phyloP scores from a whole-genome alignment of 2,329 filamentous ascomycete genomes.

The Cucurbitaria berberidis region DNA sequence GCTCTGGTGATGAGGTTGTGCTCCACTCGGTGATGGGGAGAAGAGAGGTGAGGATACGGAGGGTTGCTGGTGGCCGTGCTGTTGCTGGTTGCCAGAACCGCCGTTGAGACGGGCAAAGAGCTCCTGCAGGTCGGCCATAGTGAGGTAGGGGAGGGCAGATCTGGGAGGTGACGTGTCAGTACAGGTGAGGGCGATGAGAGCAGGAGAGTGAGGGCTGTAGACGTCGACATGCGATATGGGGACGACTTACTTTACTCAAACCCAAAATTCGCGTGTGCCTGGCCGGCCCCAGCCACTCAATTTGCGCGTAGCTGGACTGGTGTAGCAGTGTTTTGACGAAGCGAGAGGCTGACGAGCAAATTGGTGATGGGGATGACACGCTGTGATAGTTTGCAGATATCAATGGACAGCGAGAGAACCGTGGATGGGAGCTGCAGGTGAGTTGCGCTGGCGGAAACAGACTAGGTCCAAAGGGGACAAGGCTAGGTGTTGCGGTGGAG shows the following conservation, averaged over 20 bases:
- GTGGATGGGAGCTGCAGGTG: not conserved
- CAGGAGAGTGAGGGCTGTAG: slow-evolving; percentile 7
- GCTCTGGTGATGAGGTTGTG: slow-evolving; percentile 63
- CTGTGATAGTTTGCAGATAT: slow-evolving; percentile 23
- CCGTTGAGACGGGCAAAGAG: slow-evolving; percentile 53
- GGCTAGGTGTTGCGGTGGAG: not conserved
- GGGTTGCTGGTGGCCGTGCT: slow-evolving; percentile 55
- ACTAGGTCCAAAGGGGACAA: not conserved
- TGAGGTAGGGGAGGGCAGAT: slow-evolving; percentile 29
- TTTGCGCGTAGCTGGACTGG: slow-evolving; percentile 11
- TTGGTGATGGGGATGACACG: slow-evolving; percentile 10
- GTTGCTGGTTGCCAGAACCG: slow-evolving; percentile 32
- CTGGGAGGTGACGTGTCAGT: slow-evolving; percentile 19
- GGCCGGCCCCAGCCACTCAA: slow-evolving; percentile 16
- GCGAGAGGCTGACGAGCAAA: slow-evolving; percentile 14
- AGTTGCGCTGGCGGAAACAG: slow-evolving; percentile 1
- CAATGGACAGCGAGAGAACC: slow-evolving; percentile 14
- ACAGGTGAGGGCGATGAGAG: slow-evolving; percentile 9
- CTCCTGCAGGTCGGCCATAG: slow-evolving; percentile 54
- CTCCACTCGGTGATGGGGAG: slow-evolving; percentile 61
- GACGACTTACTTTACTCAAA: slow-evolving; percentile 35
- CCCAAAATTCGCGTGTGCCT: slow-evolving; percentile 35
- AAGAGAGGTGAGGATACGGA: slow-evolving; percentile 64
- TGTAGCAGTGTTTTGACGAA: slow-evolving; percentile 5
- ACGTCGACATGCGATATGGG: slow-evolving; percentile 7